Evolutionary conservation across 1,284 basidiomycete species (phyloP).

Genomic region (Trichosporon asahii): DNA sequence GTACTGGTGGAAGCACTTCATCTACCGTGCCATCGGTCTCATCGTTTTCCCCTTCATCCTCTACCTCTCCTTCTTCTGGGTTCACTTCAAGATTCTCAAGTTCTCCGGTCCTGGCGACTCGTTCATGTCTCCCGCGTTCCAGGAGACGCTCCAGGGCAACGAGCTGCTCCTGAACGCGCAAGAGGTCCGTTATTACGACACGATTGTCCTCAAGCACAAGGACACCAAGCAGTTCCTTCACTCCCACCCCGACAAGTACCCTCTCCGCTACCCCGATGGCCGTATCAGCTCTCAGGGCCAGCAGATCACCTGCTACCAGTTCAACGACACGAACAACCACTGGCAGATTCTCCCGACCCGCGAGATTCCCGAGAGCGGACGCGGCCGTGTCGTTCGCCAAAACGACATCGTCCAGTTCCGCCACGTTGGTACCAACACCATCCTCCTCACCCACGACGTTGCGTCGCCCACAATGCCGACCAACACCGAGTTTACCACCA

Average conservation of each 20-base stretch:
- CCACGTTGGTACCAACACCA: constrained; percentile 78
- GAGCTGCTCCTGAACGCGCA: constrained; percentile 85
- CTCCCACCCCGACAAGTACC: constrained; percentile 86
- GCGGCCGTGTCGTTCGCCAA: constrained; percentile 82
- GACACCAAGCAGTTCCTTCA: constrained; percentile 90
- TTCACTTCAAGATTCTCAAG: constrained; percentile 89
- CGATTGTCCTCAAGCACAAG: constrained; percentile 81
- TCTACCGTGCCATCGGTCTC: constrained; percentile 78
- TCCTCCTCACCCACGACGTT: constrained; percentile 92
- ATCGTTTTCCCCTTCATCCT: constrained; percentile 83
- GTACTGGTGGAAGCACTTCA: constrained; percentile 84
- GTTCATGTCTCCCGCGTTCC: constrained; percentile 98
- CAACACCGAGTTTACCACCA: constrained; percentile 97
- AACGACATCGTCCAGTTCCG: constrained; percentile 84
- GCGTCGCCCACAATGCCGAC: constrained; percentile 96
- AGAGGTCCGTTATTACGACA: constrained; percentile 91
- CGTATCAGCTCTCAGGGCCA: constrained; percentile 95
- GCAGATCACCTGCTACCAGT: constrained; percentile 94
- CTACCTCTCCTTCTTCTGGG: constrained; percentile 94
- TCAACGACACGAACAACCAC: constrained; percentile 71
- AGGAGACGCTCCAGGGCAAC: constrained; percentile 90
- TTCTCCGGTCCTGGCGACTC: constrained; percentile 87
- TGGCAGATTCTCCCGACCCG: constrained; percentile 96
- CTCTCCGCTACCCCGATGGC: constrained; percentile 91
- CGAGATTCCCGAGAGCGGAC: constrained; percentile 80